Conservation (phyloP, 1,284 basidiomycete species). For the Fomitiporia mediterranea region DNA sequence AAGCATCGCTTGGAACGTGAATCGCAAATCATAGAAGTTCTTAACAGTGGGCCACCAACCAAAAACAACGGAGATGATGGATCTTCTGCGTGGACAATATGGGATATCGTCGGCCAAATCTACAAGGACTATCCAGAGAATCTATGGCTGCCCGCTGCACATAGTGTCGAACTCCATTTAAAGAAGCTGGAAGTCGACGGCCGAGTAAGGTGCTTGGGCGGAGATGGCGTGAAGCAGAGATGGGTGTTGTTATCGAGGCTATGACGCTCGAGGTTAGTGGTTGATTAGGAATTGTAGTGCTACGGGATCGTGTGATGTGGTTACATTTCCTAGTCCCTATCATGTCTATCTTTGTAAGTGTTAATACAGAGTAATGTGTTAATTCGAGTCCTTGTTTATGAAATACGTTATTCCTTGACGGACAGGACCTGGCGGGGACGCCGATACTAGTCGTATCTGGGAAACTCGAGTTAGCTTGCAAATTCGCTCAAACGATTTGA, state of each 20-base stretch:
- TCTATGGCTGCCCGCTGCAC: constrained; percentile 71
- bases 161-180: constrained; percentile 69
- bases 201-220: constrained; percentile 35
- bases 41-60: constrained; percentile 37
- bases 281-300: no score
- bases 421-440: no score
- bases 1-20: constrained; percentile 82
- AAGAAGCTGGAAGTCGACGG: constrained; percentile 69
- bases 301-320: no score
- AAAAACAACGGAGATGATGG: background rate
- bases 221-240: constrained; percentile 18
- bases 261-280: no score
- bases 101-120: constrained; percentile 59
- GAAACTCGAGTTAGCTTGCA: no score
- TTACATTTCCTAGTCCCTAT: no score
- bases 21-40: constrained; percentile 64
- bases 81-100: constrained; percentile 49
- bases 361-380: no score
- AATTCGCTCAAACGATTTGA: no score
- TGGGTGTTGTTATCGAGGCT: constrained; percentile 11
- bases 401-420: no score
- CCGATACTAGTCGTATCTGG: no score
- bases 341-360: no score
- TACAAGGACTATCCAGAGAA: constrained; percentile 69
- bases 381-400: no score